Evolutionary conservation across 345 rosid genomes (phyloP).

Genomic region (Hypericum perforatum): DNA sequence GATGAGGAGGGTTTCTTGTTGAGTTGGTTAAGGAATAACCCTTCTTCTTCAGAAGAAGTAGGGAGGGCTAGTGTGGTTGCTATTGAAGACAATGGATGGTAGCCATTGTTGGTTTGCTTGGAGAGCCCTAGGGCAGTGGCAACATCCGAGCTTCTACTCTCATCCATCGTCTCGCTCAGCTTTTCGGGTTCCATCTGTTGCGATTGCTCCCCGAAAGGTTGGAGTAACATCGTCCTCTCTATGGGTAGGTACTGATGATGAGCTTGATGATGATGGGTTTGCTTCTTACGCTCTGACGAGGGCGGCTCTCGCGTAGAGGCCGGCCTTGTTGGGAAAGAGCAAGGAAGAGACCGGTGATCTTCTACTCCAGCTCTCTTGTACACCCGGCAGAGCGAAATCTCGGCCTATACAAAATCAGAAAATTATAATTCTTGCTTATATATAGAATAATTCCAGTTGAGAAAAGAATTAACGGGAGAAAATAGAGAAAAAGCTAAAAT

Average conservation of each 20-base stretch:
- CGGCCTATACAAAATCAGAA: slow-evolving; percentile 33
- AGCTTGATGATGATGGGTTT: slow-evolving; percentile 7
- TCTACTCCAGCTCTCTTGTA: slow-evolving; percentile 95
- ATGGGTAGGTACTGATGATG: slow-evolving; percentile 17
- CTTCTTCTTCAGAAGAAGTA: slow-evolving; percentile 23
- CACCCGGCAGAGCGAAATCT: slow-evolving; percentile 89
- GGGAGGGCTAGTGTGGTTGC: slow-evolving; percentile 19
- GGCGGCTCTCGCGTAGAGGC: slow-evolving; percentile 22
- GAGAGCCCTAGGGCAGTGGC: slow-evolving; percentile 54
- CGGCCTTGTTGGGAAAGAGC: slow-evolving; percentile 39
- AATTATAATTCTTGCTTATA: not conserved
- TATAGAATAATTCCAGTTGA: no score
- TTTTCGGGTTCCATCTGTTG: slow-evolving; percentile 26
- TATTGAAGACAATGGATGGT: slow-evolving; percentile 31
- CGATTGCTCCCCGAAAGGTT: slow-evolving; percentile 13
- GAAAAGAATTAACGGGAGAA: no score
- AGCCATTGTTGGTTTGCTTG: slow-evolving; percentile 27
- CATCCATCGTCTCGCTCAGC: slow-evolving; percentile 21
- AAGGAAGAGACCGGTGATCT: slow-evolving; percentile 79
- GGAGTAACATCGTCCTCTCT: slow-evolving; percentile 10
- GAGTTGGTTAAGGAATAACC: slow-evolving; percentile 22
- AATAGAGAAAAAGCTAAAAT: no score
- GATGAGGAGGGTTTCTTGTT: no score
- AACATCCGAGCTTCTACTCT: slow-evolving; percentile 49
- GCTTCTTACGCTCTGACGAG: slow-evolving; percentile 13